Percentiles rank a stretch among this genome's conserved stretches.
Conservation (phyloP, 805 yeast genomes). For the Danielia reshetovae region DNA sequence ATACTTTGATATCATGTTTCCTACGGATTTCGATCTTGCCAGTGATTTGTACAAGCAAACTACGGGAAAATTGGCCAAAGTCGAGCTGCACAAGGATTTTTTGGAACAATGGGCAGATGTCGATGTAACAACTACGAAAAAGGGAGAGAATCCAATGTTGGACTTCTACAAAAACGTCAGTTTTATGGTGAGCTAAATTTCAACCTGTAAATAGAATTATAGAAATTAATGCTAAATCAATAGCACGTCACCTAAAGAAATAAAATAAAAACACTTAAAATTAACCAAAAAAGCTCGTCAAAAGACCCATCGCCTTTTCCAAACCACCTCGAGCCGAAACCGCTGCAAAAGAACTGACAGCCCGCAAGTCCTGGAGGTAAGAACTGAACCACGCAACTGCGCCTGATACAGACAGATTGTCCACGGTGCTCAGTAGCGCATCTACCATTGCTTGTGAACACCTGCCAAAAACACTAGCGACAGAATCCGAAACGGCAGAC, state of each 20-base stretch:
- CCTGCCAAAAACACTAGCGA: not conserved
- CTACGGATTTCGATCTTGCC: slow-evolving; percentile 68
- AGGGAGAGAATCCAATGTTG: slow-evolving; percentile 83
- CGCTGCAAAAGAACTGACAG: slow-evolving; percentile 10
- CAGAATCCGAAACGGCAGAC: not conserved
- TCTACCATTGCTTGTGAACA: not conserved
- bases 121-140: slow-evolving; percentile 61
- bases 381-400: not conserved
- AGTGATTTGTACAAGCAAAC: slow-evolving; percentile 60
- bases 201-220: slow-evolving; percentile 1
- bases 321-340: slow-evolving; percentile 23
- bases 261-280: too few species aligned
- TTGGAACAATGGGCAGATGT: slow-evolving; percentile 67
- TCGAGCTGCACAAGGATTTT: slow-evolving; percentile 60
- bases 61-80: slow-evolving; percentile 54
- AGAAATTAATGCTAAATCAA: not conserved
- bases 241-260: too few species aligned
- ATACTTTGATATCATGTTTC: slow-evolving; percentile 80
- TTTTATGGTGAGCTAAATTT: slow-evolving; percentile 46
- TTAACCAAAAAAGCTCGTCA: not conserved
- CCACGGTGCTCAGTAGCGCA: not conserved
- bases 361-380: not conserved
- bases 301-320: slow-evolving; percentile 14
- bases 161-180: slow-evolving; percentile 73
- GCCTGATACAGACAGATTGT: not conserved